Evolutionary conservation across 192 early-diverging fungal species (phyloP).

Genomic region (Rhizoclosmatium globosum): DNA sequence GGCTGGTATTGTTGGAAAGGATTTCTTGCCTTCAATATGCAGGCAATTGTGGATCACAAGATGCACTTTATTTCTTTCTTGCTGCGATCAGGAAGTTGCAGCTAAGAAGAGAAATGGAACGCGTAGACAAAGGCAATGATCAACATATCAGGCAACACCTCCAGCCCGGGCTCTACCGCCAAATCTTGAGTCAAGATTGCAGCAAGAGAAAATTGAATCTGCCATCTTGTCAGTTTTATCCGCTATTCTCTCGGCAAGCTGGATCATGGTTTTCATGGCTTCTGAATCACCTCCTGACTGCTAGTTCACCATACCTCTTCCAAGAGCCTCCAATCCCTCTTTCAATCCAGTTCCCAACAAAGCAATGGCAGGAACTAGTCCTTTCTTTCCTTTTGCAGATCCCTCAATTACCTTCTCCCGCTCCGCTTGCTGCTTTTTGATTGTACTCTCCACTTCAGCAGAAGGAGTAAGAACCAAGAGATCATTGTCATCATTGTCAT

Average conservation of each 20-base stretch:
- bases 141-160: too few species aligned
- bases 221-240: not conserved
- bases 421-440: too few species aligned
- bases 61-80: not conserved
- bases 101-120: not conserved
- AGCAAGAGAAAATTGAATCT: not conserved
- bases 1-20: constrained; percentile 21
- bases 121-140: not conserved
- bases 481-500: too few species aligned
- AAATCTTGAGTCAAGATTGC: not conserved
- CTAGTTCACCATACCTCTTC: not conserved
- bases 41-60: constrained; percentile 7
- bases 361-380: not conserved
- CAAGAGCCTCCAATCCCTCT: not conserved
- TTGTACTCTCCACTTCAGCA: too few species aligned
- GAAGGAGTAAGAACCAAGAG: too few species aligned
- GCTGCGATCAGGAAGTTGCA: not conserved
- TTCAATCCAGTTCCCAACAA: not conserved
- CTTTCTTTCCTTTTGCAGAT: not conserved
- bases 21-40: constrained; percentile 23
- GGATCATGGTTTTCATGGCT: not conserved
- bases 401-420: too few species aligned
- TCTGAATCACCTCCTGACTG: not conserved
- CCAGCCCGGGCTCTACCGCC: not conserved
- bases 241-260: not conserved